Conservation (phyloP, 768 basidiomycete species). For the Pleurotus pulmonarius region DNA sequence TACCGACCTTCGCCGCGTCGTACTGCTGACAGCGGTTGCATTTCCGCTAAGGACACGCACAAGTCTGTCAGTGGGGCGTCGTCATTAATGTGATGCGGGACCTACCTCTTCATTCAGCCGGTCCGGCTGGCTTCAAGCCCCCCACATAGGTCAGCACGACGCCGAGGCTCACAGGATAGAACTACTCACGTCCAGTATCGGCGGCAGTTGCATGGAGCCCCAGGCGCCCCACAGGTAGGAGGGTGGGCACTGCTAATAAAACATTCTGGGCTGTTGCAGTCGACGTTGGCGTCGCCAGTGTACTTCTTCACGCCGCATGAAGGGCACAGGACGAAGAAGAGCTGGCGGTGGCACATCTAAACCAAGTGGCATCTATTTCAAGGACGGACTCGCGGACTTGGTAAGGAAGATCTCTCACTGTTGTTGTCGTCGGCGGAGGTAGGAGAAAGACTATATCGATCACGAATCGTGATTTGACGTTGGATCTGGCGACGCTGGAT, state of each 20-base stretch:
- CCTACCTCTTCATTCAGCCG: conserved; percentile 44
- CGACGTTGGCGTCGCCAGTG: conserved; percentile 38
- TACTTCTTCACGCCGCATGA: conserved; percentile 57
- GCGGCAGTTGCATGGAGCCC: conserved; percentile 41
- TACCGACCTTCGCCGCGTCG: no score
- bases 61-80: conserved; percentile 13
- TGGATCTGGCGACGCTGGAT: conserved; percentile 27
- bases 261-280: conserved; percentile 49
- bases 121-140: conserved; percentile 42
- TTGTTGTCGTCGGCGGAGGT: conserved; percentile 48
- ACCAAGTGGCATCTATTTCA: conserved; percentile 15
- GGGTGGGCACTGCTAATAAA: conserved; percentile 48
- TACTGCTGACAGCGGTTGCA: no score
- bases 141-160: neutral
- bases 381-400: conserved; percentile 20
- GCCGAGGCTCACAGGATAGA: neutral
- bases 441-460: conserved; percentile 36
- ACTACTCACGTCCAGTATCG: conserved; percentile 43
- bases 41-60: neutral
- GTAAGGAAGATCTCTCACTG: conserved; percentile 21
- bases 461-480: conserved; percentile 31
- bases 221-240: conserved; percentile 29
- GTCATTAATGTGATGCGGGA: conserved; percentile 1
- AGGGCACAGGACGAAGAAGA: conserved; percentile 45
- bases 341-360: conserved; percentile 62